Evolutionary conservation across 2,329 filamentous ascomycete species (phyloP), one percentile per base, ranked within the genome.

Genomic region (Dissoconium aciculare): DNA sequence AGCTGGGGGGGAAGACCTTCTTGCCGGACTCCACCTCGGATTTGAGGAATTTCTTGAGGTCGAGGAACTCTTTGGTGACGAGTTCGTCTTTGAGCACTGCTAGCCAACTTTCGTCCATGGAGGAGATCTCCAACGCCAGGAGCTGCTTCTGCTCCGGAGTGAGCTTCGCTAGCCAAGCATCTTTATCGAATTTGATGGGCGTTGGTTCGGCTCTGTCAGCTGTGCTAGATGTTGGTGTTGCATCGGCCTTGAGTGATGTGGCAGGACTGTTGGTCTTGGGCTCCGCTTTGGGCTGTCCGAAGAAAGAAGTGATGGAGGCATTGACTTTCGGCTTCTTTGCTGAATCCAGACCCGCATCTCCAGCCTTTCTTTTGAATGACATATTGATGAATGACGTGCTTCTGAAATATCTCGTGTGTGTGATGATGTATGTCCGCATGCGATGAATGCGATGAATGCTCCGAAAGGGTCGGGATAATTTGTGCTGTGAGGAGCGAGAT

Each of bases 81-180:
- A 98, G 62, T 44, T 94, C 85, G 39, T 92, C 83, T 54, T 91
- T 92, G 35, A 98, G 67, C 41, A 80, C 74, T 11, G 75, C 74
- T 39, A 98, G 65, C 87, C 89, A 98, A 60, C 78, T 91, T 37
- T 85, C 80, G 51, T 94, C 71, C 37, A 98, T 62, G 0, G 85
- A 94, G 26, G 91, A 74, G 44, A 98, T 93, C 60, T 98, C 89
- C 24, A 98, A 67, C 50, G 79, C 66, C 28, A 98, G 67, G 27
- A 95, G 64, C 31, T 77, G 67, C 51, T 73, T 82, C 56, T 94
- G 82, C 59, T 98, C 89, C 0, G 69, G 57, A 0, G 71, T 84
- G 39, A 98, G 65, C 34, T 71, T 69, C 12, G 71, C 70, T n/a
- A 85, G 66, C 89, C 89, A 98, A 57, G 79, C 82, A 27, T 72